Evolutionary conservation across 331 rosid species (phyloP).

Genomic region (Malus hybrid): DNA sequence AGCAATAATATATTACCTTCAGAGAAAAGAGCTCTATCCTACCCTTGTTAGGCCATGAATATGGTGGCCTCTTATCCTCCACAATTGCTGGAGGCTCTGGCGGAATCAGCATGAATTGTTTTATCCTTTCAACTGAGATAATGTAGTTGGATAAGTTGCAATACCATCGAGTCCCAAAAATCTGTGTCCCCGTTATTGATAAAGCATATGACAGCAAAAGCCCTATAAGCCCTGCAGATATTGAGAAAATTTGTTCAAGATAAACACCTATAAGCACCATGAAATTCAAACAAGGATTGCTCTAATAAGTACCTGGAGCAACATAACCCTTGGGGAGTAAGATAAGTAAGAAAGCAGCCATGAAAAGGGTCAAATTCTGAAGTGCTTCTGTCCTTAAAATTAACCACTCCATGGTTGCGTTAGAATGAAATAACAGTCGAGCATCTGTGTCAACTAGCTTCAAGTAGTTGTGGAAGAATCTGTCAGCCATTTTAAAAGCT

Average conservation of each 20-base stretch:
- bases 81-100: constrained; percentile 64
- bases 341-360: constrained; percentile 52
- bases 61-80: constrained; percentile 48
- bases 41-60: constrained; percentile 77
- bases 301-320: constrained; percentile 38
- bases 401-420: constrained; percentile 63
- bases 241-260: background rate
- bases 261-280: background rate
- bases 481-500: constrained; percentile 53
- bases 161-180: constrained; percentile 40
- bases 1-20: constrained; percentile 22
- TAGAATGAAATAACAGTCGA: constrained; percentile 53
- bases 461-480: constrained; percentile 45
- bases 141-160: constrained; percentile 50
- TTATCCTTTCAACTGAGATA: constrained; percentile 74
- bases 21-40: constrained; percentile 55
- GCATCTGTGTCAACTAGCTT: constrained; percentile 70
- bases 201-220: constrained; percentile 78
- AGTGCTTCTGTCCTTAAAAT: constrained; percentile 54
- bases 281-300: background rate
- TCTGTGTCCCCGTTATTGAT: constrained; percentile 30
- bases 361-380: constrained; percentile 61
- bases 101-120: constrained; percentile 71
- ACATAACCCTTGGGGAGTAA: constrained; percentile 49
- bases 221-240: constrained; percentile 66